Percentiles rank a stretch among this genome's conserved stretches.
phyloP scores from a whole-genome alignment of 1,284 basidiomycete species.

The Hypsizygus ulmarius region DNA sequence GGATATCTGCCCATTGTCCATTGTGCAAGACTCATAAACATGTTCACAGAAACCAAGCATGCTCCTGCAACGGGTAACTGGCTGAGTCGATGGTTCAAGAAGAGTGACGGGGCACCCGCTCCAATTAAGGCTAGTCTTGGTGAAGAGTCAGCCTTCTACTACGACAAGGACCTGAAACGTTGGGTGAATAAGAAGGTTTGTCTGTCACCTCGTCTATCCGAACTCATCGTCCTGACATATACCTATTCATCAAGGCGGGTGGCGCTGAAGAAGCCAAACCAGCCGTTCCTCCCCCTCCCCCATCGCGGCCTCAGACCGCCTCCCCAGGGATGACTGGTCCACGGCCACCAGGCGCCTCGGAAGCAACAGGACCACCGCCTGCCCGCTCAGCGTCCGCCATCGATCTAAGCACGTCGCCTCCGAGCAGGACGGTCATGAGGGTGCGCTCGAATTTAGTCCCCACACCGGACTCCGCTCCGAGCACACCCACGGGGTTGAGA shows the following conservation, averaged over 20 bases:
- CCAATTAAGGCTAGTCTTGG: slow-evolving; percentile 92
- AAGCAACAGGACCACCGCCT: slow-evolving; percentile 41
- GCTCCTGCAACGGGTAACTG: slow-evolving; percentile 48
- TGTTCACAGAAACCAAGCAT: slow-evolving; percentile 25
- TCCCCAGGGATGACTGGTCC: slow-evolving; percentile 60
- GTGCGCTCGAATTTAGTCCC: slow-evolving; percentile 68
- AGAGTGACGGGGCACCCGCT: slow-evolving; percentile 51
- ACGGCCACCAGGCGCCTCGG: slow-evolving; percentile 22
- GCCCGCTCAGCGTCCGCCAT: slow-evolving; percentile 61
- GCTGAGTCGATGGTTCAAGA: slow-evolving; percentile 77
- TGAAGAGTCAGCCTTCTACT: slow-evolving; percentile 90
- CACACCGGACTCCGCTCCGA: slow-evolving; percentile 42
- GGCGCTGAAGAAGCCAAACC: slow-evolving; percentile 46
- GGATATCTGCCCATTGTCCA: background rate
- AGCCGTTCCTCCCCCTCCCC: slow-evolving; percentile 59
- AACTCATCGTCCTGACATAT: background rate
- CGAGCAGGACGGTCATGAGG: slow-evolving; percentile 50
- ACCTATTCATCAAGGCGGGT: slow-evolving; percentile 42
- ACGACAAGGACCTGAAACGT: slow-evolving; percentile 90
- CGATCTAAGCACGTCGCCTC: slow-evolving; percentile 51
- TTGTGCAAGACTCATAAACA: background rate
- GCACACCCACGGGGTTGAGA: slow-evolving; percentile 40
- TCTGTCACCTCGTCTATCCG: slow-evolving; percentile 10
- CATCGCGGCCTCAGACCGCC: slow-evolving; percentile 75
- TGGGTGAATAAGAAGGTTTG: slow-evolving; percentile 95